Evolutionary conservation across 768 basidiomycete genomes (phyloP).

Genomic region (Mycena albidolilacea): DNA sequence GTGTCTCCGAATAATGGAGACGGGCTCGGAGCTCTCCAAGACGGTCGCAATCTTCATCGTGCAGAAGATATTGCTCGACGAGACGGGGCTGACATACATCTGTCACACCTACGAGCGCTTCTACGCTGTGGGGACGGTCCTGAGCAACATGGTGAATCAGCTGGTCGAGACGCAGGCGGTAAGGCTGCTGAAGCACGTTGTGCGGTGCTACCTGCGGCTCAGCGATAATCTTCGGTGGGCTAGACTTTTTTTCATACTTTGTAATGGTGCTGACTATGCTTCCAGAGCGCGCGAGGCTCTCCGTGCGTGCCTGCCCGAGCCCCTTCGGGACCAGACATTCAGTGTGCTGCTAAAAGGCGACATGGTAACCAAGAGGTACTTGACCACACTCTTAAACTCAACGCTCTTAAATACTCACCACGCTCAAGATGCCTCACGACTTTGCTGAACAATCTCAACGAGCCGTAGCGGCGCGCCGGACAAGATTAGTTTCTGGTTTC

Average conservation of each 20-base stretch:
- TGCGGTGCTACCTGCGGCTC: constrained; percentile 94
- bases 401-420: too few relatives aligned
- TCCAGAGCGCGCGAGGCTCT: constrained; percentile 94
- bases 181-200: constrained; percentile 95
- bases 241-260: constrained; percentile 23
- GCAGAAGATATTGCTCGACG: constrained; percentile 97
- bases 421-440: constrained; percentile 84
- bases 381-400: constrained; percentile 88
- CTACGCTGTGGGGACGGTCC: constrained; percentile 98
- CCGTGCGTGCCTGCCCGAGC: constrained; percentile 95
- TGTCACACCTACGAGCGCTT: constrained; percentile 99
- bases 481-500: too few relatives aligned
- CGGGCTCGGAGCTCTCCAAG: constrained; percentile 97
- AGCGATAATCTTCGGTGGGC: constrained; percentile 95
- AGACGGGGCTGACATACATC: constrained; percentile 97
- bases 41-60: constrained; percentile 99
- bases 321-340: constrained; percentile 95
- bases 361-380: constrained; percentile 96
- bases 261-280: constrained; percentile 26
- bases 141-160: constrained; percentile 99
- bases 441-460: constrained; percentile 89
- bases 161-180: constrained; percentile 99
- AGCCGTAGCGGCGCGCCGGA: constrained; percentile 51
- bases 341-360: constrained; percentile 94
- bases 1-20: constrained; percentile 99